These are phyloP conservation scores for Sugiyamaella boreocaroliniensis DNA, from an alignment of 805 yeast species.

Conservation along the genomic window DNA sequence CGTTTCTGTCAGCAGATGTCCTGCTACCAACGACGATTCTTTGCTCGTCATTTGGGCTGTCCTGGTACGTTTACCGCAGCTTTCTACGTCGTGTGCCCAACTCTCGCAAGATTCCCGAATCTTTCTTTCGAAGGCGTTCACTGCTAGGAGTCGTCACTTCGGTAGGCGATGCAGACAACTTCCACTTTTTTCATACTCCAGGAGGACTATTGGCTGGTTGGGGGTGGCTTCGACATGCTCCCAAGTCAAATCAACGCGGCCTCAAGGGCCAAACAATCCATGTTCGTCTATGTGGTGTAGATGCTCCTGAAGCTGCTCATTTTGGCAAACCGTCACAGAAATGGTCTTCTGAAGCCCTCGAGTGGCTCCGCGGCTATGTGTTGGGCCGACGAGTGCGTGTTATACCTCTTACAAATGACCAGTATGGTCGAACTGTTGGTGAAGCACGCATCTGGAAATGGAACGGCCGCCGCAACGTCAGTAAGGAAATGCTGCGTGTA, in stretches of 20 bases:
- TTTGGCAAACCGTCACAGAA: constrained; percentile 93
- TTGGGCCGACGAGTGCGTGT: constrained; percentile 64
- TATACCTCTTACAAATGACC: constrained; percentile 77
- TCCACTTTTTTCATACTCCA: constrained; percentile 87
- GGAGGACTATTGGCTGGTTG: constrained; percentile 86
- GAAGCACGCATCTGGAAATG: constrained; percentile 56
- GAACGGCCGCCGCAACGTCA: constrained; percentile 70
- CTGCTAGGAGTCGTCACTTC: constrained; percentile 72
- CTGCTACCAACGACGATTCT: constrained; percentile 7
- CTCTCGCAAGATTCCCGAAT: constrained; percentile 45
- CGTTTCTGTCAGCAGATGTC: constrained; percentile 6
- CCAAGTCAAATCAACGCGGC: constrained; percentile 43
- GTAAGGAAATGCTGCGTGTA: constrained; percentile 74
- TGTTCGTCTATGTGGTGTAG: constrained; percentile 84
- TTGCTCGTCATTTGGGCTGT: constrained; percentile 5
- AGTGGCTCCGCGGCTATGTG: constrained; percentile 64
- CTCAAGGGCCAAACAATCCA: constrained; percentile 62
- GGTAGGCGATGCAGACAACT: constrained; percentile 95
- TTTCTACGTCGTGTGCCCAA: constrained; percentile 46
- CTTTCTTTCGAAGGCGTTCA: constrained; percentile 39
- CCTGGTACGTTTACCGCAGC: constrained; percentile 38
- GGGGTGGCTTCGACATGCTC: constrained; percentile 80
- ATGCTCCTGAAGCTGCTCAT: constrained; percentile 94
- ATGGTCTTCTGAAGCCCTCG: constrained; percentile 72
- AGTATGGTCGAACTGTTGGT: constrained; percentile 82